Evolutionary conservation across 176 grass and related monocot genomes (phyloP), one percentile per base, ranked within the genome.

Genomic region (Carex cristatella): DNA sequence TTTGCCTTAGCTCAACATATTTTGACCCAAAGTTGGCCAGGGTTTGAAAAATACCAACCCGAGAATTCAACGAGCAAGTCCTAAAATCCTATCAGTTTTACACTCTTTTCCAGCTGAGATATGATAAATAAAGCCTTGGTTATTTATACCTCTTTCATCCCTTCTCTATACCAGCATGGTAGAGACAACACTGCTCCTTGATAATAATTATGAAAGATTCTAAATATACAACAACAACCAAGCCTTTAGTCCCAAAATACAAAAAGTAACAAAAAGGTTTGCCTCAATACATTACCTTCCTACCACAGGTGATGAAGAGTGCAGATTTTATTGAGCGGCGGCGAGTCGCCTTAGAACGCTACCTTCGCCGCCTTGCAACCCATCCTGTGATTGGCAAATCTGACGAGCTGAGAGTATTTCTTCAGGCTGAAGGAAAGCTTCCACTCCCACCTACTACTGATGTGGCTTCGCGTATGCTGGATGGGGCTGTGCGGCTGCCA

Each of bases 401-500:
- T 85, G 93, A 99, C 62, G 96, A 99, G 85, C 90, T 99, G 77
- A 87, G 93, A 65, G 79, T 95, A 10, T 99, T 99, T 88, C 85
- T 99, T 60, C 88, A 95, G 87, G 81, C 87, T n/a, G 88, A 99
- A 76, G 96, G 91, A 33, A 99, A 85, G 91, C 86, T 99, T 87
- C 93, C 96, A 7, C 91, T 99, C 19, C 96, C 88, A 0, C 81
- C 81, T 13, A 99, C 54, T 83, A 99, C 96, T 2, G 96, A 99
- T 56, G 87, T 99, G 2, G 96, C 96, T 2, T 95, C 96, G 16
- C 85, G 91, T 61, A 92, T 99, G 96, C 88, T 99, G 1, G 96
- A 98, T 13, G 96, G 96, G 19, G 93, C 93, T 0, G 93, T 89
- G 19, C 83, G 87, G n/a, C 85, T 99, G 60, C 96, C 96, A 0